Evolutionary conservation across 768 basidiomycete genomes (phyloP).

Genomic region (Lanmaoa pseudosensibilis): DNA sequence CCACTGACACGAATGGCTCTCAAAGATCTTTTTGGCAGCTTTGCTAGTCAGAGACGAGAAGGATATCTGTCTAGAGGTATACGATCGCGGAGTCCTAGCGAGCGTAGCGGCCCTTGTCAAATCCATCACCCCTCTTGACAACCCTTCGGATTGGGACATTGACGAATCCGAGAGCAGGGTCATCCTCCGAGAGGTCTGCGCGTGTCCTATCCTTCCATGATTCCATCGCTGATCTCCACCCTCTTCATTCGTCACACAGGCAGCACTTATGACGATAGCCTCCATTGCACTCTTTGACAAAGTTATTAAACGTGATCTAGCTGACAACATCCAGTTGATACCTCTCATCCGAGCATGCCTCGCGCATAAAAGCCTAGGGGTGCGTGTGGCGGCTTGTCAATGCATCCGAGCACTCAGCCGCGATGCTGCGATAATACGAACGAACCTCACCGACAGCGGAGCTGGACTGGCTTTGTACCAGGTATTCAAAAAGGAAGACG

Average conservation of each 20-base stretch:
- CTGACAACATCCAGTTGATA: conserved; percentile 57
- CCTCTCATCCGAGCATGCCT: conserved; percentile 56
- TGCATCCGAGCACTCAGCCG: conserved; percentile 79
- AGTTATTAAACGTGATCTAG: conserved; percentile 66
- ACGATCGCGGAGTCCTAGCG: conserved; percentile 65
- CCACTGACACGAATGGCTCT: background rate
- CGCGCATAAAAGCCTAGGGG: conserved; percentile 62
- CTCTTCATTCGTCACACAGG: conserved; percentile 41
- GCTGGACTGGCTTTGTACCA: conserved; percentile 71
- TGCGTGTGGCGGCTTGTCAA: conserved; percentile 86
- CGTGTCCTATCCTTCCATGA: background rate
- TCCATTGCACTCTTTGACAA: conserved; percentile 71
- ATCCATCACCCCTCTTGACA: conserved; percentile 51
- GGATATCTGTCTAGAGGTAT: conserved; percentile 63
- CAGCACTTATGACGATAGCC: conserved; percentile 70
- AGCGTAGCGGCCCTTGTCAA: conserved; percentile 53
- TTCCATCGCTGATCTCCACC: background rate
- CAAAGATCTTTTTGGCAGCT: conserved; percentile 36
- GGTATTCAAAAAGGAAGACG: conserved; percentile 53
- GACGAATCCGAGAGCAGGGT: conserved; percentile 62
- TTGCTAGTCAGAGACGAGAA: conserved; percentile 71
- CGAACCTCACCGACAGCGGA: conserved; percentile 81
- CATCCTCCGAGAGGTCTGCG: conserved; percentile 61
- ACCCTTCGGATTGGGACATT: conserved; percentile 56
- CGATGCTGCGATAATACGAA: conserved; percentile 76